Percentiles rank a stretch among this genome's conserved stretches.
phyloP scores from a whole-genome alignment of 805 yeast species.

The Metschnikowia rubicola region DNA sequence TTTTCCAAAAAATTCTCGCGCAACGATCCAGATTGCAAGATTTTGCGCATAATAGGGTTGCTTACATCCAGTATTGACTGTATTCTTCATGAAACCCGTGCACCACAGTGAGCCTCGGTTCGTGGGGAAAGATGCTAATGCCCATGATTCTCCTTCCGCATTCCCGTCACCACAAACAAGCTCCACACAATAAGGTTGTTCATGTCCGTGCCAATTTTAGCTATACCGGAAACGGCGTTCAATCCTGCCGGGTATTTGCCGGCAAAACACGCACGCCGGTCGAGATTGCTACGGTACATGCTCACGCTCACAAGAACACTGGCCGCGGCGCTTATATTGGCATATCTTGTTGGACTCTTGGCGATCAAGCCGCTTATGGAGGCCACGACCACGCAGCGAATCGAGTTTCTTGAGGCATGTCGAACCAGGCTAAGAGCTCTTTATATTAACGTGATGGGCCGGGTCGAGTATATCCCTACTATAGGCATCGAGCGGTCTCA shows the following conservation, averaged over 20 bases:
- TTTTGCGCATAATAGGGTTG: too few relatives aligned
- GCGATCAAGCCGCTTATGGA: slow-evolving; percentile 36
- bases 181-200: neutral
- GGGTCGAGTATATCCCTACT: slow-evolving; percentile 38
- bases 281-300: slow-evolving; percentile 26
- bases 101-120: too few relatives aligned
- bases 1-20: too few relatives aligned
- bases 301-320: slow-evolving; percentile 34
- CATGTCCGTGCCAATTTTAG: slow-evolving; percentile 31
- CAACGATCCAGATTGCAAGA: too few relatives aligned
- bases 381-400: slow-evolving; percentile 25
- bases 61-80: too few relatives aligned
- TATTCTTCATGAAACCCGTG: too few relatives aligned
- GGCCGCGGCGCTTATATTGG: slow-evolving; percentile 25
- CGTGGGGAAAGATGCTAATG: too few relatives aligned
- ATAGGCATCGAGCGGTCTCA: slow-evolving; percentile 30
- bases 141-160: too few relatives aligned
- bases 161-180: neutral
- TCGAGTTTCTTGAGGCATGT: slow-evolving; percentile 33
- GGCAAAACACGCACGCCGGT: slow-evolving; percentile 12
- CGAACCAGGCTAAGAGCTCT: slow-evolving; percentile 33
- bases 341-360: slow-evolving; percentile 32
- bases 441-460: slow-evolving; percentile 31
- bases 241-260: slow-evolving; percentile 27
- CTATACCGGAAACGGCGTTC: slow-evolving; percentile 41